phyloP scores from a whole-genome alignment of 228 moss, liverwort and hornwort genomes.

The Sphagnum fallax region DNA sequence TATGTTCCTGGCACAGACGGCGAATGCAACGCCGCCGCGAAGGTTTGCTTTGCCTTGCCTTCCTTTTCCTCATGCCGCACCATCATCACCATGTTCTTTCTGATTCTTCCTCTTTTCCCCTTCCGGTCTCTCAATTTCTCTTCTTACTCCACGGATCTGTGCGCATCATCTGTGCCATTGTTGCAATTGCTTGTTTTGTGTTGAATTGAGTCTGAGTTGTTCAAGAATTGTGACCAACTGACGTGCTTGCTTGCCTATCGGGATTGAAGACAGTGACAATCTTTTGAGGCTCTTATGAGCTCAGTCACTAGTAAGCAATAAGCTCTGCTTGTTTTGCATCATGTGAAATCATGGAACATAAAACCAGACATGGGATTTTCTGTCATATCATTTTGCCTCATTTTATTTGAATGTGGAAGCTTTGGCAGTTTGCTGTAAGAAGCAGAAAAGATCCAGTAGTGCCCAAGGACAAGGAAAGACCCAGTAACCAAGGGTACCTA shows the following conservation, averaged over 20 bases:
- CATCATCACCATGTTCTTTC: not conserved
- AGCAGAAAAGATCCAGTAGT: no score
- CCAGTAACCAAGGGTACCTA: no score
- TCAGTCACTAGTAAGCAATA: not conserved
- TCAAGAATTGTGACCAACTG: not conserved
- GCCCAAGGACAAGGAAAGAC: no score
- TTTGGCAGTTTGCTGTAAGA: no score
- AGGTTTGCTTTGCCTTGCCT: constrained; percentile 46
- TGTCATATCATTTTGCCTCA: no score
- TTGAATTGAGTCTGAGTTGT: not conserved
- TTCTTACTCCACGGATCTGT: not conserved
- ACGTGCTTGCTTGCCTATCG: no score
- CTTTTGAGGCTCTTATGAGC: not conserved
- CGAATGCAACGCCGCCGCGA: constrained; percentile 96
- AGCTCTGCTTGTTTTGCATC: no score
- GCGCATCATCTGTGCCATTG: not conserved
- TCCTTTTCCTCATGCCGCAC: not conserved
- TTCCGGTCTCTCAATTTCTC: not conserved
- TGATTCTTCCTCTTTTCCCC: not conserved
- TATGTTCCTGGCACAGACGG: constrained; percentile 95
- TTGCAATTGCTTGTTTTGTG: not conserved
- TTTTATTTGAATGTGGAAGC: no score
- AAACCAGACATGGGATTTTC: no score
- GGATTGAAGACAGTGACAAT: no score
- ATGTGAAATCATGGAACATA: no score